Percentiles rank a stretch among this genome's conserved stretches.
These are phyloP conservation scores for Fragilariopsis cylindrus DNA, from an alignment of 108 stramenopile genomes.

Conservation along the genomic window DNA sequence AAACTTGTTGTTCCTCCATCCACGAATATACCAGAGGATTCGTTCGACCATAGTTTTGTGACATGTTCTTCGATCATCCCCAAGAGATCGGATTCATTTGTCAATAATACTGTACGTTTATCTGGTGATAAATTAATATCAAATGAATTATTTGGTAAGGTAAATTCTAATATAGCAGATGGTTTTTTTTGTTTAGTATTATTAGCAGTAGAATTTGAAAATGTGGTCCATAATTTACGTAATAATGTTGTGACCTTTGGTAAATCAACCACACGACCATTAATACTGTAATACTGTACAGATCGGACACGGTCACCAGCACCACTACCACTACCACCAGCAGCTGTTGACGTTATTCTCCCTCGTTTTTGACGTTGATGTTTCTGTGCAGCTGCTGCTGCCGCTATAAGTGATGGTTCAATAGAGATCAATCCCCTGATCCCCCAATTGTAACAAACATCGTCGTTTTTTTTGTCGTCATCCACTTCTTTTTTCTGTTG, in stretches of 20 bases:
- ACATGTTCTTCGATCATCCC: slow-evolving; percentile 50
- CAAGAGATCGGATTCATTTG: slow-evolving; percentile 63
- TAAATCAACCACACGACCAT: slow-evolving; percentile 95
- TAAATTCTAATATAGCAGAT: slow-evolving; percentile 83
- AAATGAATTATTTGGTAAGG: slow-evolving; percentile 77
- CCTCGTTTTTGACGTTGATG: slow-evolving; percentile 23
- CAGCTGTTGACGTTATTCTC: neutral
- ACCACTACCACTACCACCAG: neutral
- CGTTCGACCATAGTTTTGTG: slow-evolving; percentile 51
- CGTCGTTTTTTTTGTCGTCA: neutral
- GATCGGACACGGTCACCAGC: neutral
- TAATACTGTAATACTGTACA: slow-evolving; percentile 91
- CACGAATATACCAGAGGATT: slow-evolving; percentile 63
- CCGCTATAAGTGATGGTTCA: slow-evolving; percentile 55
- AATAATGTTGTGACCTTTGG: slow-evolving; percentile 72
- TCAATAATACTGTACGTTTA: slow-evolving; percentile 92
- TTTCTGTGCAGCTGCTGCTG: slow-evolving; percentile 15
- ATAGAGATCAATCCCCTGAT: slow-evolving; percentile 80
- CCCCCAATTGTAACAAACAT: slow-evolving; percentile 39
- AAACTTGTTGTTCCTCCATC: neutral
- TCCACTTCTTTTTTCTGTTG: neutral
- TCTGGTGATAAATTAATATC: slow-evolving; percentile 97
- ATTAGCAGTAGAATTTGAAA: slow-evolving; percentile 20
- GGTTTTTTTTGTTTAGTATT: slow-evolving; percentile 67
- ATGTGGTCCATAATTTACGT: slow-evolving; percentile 80